Percentiles rank a stretch among this genome's conserved stretches.
These are phyloP conservation scores for Hymenoscyphus fraxineus DNA, from an alignment of 2,329 filamentous ascomycete species.

Conservation along the genomic window DNA sequence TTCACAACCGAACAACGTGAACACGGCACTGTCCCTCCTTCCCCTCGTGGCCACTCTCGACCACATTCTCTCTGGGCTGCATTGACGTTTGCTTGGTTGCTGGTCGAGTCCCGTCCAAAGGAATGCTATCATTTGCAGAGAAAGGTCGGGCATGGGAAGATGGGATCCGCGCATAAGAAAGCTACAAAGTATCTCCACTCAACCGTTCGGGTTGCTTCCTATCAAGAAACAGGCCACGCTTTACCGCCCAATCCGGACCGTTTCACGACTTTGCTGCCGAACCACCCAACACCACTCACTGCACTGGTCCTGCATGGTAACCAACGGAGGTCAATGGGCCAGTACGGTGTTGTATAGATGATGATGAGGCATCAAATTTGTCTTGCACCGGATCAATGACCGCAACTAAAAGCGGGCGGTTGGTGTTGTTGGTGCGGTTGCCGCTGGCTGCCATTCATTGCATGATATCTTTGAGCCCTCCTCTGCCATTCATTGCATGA, in stretches of 20 bases:
- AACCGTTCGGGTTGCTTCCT: not conserved
- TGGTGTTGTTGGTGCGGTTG: not conserved
- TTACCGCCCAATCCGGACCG: not conserved
- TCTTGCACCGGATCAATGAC: not conserved
- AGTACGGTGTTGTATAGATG: not conserved
- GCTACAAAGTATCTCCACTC: not conserved
- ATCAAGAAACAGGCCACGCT: slow-evolving; percentile 1
- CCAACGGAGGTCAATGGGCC: not conserved
- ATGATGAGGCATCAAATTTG: not conserved
- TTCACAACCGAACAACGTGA: not conserved
- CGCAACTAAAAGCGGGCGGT: not conserved
- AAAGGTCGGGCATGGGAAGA: not conserved
- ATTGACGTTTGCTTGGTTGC: not conserved
- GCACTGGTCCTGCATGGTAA: slow-evolving; percentile 2
- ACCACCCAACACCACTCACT: not conserved
- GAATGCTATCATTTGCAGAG: not conserved
- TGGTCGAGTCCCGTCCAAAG: not conserved
- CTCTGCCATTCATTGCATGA: not conserved
- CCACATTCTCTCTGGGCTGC: not conserved
- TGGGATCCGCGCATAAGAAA: not conserved
- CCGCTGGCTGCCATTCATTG: not conserved
- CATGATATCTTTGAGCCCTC: not conserved
- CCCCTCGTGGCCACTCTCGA: not conserved
- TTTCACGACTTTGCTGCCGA: slow-evolving; percentile 1
- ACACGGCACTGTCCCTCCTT: not conserved